These are phyloP conservation scores for Chaetoscypha palmicola DNA, from an alignment of 2,329 filamentous ascomycete species.

Conservation along the genomic window DNA sequence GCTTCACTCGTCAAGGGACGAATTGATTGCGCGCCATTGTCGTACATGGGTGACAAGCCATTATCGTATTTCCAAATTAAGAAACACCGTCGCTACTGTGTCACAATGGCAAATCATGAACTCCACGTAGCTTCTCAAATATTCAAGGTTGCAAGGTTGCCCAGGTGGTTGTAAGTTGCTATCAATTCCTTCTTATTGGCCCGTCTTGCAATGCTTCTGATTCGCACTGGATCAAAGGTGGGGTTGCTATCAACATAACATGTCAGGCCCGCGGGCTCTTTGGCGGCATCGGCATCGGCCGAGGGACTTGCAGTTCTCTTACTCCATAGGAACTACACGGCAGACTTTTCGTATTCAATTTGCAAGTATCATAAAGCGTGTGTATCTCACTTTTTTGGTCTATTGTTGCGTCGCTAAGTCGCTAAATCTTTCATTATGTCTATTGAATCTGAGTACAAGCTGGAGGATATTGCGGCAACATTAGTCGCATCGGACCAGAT, in stretches of 20 bases:
- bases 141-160: no score
- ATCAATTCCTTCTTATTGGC: not conserved
- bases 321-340: conserved; percentile 24
- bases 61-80: not conserved
- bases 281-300: conserved; percentile 18
- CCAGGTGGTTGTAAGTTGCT: no score
- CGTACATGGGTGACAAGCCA: not conserved
- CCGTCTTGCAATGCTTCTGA: not conserved
- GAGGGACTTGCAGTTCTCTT: conserved; percentile 15
- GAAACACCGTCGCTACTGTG: not conserved
- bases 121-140: no score
- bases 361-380: not conserved
- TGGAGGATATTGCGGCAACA: conserved; percentile 47
- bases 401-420: not conserved
- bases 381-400: not conserved
- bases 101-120: not conserved
- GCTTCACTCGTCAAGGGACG: conserved; percentile 3
- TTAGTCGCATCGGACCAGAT: conserved; percentile 47
- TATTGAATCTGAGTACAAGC: conserved; percentile 44
- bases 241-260: conserved; percentile 8
- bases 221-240: conserved; percentile 11
- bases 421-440: conserved; percentile 19
- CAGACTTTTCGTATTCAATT: not conserved
- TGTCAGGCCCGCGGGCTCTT: conserved; percentile 1
- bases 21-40: conserved; percentile 6